A percentile compares a stretch with the other conserved stretches of the same genome.
Conservation (phyloP, 257 asterid species). For the Voacanga thouarsii region DNA sequence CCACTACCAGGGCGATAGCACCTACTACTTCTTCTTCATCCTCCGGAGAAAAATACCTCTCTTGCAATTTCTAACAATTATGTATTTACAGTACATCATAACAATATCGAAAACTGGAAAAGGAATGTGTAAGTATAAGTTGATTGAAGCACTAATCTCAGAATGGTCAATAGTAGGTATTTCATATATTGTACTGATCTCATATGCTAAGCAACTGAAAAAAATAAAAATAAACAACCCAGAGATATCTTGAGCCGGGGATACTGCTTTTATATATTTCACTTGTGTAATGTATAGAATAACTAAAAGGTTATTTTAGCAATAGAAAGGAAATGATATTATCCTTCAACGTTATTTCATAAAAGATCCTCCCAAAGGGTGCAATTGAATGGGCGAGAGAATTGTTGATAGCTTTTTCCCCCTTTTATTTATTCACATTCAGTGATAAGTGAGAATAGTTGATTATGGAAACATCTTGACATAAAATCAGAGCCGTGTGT, state of each 20-base stretch:
- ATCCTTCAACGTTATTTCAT: neutral
- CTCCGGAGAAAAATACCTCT: conserved; percentile 57
- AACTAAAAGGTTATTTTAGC: neutral
- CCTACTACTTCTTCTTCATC: conserved; percentile 82
- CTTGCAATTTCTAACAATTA: conserved; percentile 68
- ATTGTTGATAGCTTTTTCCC: neutral
- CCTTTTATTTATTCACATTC: no score
- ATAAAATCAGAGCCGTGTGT: neutral
- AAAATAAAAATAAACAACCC: neutral
- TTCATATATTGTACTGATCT: neutral
- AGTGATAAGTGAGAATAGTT: neutral
- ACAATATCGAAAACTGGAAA: neutral
- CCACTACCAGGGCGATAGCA: conserved; percentile 66
- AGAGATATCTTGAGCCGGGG: neutral
- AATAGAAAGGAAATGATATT: no score
- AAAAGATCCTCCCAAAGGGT: neutral
- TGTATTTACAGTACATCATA: conserved; percentile 13
- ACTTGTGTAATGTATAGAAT: neutral
- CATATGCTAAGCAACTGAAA: neutral
- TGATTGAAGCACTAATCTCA: neutral
- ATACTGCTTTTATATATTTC: neutral
- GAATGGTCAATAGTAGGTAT: neutral
- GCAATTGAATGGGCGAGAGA: neutral
- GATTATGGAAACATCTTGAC: neutral
- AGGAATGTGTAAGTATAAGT: neutral